Evolutionary conservation across 441 rosid species (phyloP), one percentile per base, ranked within the genome.

Genomic region (Croton laevigatus): DNA sequence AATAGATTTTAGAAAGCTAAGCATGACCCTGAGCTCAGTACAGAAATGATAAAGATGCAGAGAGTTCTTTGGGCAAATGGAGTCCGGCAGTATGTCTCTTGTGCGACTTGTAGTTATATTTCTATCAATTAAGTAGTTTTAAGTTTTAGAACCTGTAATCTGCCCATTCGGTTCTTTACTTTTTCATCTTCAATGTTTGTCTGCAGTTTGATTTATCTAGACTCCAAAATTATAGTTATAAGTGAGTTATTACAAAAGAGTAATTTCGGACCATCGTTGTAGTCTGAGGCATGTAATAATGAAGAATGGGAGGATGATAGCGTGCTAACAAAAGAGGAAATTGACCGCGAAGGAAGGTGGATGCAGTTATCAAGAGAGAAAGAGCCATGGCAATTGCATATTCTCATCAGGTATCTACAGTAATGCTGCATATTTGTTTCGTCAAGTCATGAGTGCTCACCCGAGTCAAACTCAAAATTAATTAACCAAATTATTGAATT

Each of bases 251-350:
- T 38, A 8, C 42, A 38, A 38, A 38, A 38, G 5, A 4, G 8
- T 38, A 8, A 38, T 38, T 38, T 38, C 69, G 59, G 42, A 62
- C 40, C 20, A 22, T 57, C 70, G 63, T 71, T 76, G 49, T 76
- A 92, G 83, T 81, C 91, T 22, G 94, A 87, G 76, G 85, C 87
- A 76, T 91, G 93, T 59, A 83, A 75, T 12, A n/a, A n/a, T n/a
- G 87, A 87, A 4, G 79, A 84, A 74, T 95, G 99, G 99, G 99
- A 95, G n/a, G n/a, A n/a, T 17, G 87, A 85, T 66, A 95, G 99
- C 77, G 51, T 85, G 75, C 83, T 92, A 38, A 82, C 97, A 4
- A 95, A 89, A 80, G 94, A 87, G 76, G 92, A 91, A 80, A 81
- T 81, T 44, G 96, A 89, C 45, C 85, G 77, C 96, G 85, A 76